Evolutionary conservation across 2,329 filamentous ascomycete species (phyloP), one percentile per base, ranked within the genome.

Genomic region (Hypoxylon sp.): DNA sequence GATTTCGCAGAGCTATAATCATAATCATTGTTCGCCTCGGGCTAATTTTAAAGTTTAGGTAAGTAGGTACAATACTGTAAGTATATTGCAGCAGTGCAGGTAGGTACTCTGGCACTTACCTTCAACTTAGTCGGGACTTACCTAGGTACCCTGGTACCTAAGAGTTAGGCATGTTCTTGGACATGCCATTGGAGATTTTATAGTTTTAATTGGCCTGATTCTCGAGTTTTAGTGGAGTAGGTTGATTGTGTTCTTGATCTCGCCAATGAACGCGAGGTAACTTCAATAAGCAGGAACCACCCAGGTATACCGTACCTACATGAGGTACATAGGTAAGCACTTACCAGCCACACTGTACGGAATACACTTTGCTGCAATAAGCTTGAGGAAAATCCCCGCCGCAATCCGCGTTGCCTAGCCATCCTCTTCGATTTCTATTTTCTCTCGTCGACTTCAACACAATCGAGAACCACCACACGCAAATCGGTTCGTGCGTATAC

Each of bases 361-460:
- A n/a, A n/a, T n/a, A n/a, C n/a, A n/a, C n/a, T n/a, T 26, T 26
- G 24, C 24, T 26, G n/a, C n/a, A n/a, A n/a, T 26, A 26, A 4
- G 24, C 24, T 7, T 26, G 24, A 26, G 24, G 24, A 26, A 26
- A 7, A 4, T 26, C 24, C 24, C n/a, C n/a, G n/a, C n/a, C n/a
- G n/a, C n/a, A n/a, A 30, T 30, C 11, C 8, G 7, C 15, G 32
- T 37, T 46, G 43, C 22, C 22, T 46, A 20, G 20, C 6, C 4
- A 6, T 68, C 64, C 56, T 67, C 64, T 69, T 60, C 65, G 24
- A 26, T 26, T 26, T 71, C 64, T 68, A 66, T 66, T 62, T 61
- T 70, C 64, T 71, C 57, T 65, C 66, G 67, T 63, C 62, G 51
- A 62, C 63, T 67, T 41, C 60, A 67, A 52, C 68, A 56, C 50